These are phyloP conservation scores for Neostapfia colusana DNA, from an alignment of 176 grass and related monocot genomes.

Conservation along the genomic window DNA sequence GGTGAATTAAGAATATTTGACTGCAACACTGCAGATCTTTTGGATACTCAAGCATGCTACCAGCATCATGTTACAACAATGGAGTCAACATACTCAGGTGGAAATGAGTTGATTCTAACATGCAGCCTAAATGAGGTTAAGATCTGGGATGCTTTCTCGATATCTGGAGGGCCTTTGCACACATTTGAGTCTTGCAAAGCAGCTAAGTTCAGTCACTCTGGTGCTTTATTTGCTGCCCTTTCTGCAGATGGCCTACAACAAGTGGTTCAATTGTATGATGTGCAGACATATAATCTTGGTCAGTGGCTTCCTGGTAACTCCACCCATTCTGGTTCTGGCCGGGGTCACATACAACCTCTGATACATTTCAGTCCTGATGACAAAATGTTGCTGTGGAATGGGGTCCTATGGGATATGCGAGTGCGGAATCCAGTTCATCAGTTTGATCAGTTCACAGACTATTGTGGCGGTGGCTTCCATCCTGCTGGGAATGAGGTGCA, in stretches of 20 bases:
- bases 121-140: conserved; percentile 75
- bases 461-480: conserved; percentile 92
- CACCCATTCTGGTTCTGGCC: conserved; percentile 49
- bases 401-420: conserved; percentile 84
- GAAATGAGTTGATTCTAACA: conserved; percentile 73
- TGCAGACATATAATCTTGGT: conserved; percentile 63
- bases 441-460: conserved; percentile 98
- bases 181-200: conserved; percentile 87
- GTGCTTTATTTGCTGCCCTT: conserved; percentile 67
- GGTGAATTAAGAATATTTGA: conserved; percentile 95
- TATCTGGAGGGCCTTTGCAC: conserved; percentile 70
- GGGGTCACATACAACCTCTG: conserved; percentile 61
- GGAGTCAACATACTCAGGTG: conserved; percentile 59
- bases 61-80: conserved; percentile 66
- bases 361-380: conserved; percentile 97
- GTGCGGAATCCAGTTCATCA: conserved; percentile 58
- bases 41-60: conserved; percentile 73
- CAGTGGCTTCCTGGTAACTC: conserved; percentile 63
- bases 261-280: conserved; percentile 83
- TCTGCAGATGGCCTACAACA: conserved; percentile 52
- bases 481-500: conserved; percentile 92
- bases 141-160: conserved; percentile 69
- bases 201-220: conserved; percentile 81
- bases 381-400: conserved; percentile 87
- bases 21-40: conserved; percentile 69